Conservation (phyloP, 495 filamentous ascomycete genomes). For the Annulohypoxylon bovei region DNA sequence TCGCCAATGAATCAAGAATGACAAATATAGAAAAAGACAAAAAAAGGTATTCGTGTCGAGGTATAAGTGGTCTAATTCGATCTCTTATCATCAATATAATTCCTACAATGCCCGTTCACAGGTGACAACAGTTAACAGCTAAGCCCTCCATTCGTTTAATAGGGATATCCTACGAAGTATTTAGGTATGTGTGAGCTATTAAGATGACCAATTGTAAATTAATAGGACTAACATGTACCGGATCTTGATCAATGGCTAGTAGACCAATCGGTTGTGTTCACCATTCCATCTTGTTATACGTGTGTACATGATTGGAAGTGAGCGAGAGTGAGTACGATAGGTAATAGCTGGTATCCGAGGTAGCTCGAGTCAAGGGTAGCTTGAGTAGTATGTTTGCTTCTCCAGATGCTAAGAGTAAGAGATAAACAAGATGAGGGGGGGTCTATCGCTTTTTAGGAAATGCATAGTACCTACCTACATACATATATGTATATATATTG, state of each 20-base stretch:
- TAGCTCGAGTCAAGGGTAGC: too few relatives aligned
- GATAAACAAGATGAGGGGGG: conserved; percentile 18
- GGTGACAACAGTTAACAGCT: not conserved
- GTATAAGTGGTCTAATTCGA: conserved; percentile 30
- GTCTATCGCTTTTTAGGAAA: not conserved
- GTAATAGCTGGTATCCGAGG: not conserved
- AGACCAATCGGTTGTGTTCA: not conserved
- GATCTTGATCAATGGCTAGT: not conserved
- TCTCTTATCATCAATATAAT: conserved; percentile 18
- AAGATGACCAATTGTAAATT: conserved; percentile 12
- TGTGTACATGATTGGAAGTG: too few relatives aligned
- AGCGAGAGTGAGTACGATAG: not conserved
- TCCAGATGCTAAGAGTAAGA: conserved; percentile 22
- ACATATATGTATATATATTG: not conserved
- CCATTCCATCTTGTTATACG: not conserved
- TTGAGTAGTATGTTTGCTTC: conserved; percentile 25
- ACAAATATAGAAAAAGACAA: not conserved
- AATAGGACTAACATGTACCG: conserved; percentile 1
- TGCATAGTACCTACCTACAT: not conserved
- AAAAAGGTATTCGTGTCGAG: conserved; percentile 22
- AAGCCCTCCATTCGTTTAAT: not conserved
- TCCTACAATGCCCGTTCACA: not conserved
- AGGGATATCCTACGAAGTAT: not conserved
- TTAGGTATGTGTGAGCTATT: conserved; percentile 1
- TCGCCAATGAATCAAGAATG: not conserved